Evolutionary conservation across 768 basidiomycete genomes (phyloP).

Genomic region (Boletales sp.): DNA sequence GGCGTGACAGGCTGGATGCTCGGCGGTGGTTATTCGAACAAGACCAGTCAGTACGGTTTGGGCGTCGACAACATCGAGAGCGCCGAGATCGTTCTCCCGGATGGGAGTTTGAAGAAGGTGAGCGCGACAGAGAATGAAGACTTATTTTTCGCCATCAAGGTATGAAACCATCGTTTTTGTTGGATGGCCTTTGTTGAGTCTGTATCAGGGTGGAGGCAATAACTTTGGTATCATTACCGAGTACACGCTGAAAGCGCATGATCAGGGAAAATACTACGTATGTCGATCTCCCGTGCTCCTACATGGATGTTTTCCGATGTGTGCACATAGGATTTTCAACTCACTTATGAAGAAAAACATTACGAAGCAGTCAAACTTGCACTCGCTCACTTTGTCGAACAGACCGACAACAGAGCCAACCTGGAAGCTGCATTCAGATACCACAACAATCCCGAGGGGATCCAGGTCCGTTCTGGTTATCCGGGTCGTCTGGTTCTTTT

Average conservation of each 20-base stretch:
- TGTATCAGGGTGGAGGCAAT: slow-evolving; percentile 18
- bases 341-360: slow-evolving; percentile 1
- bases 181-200: no score
- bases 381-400: background rate
- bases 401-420: slow-evolving; percentile 9
- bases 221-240: slow-evolving; percentile 30
- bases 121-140: slow-evolving; percentile 2
- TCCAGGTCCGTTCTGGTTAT: slow-evolving; percentile 1
- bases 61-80: slow-evolving; percentile 31
- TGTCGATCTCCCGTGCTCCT: background rate
- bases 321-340: background rate
- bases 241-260: slow-evolving; percentile 19
- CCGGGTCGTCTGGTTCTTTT: background rate
- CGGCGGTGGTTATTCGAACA: slow-evolving; percentile 34
- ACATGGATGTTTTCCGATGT: background rate
- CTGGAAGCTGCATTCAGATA: slow-evolving; percentile 6
- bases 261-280: slow-evolving; percentile 12
- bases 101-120: slow-evolving; percentile 14
- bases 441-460: background rate
- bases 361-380: slow-evolving; percentile 1
- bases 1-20: slow-evolving; percentile 33
- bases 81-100: slow-evolving; percentile 27
- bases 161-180: background rate
- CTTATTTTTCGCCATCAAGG: slow-evolving; percentile 8
- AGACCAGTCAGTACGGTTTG: slow-evolving; percentile 32